phyloP scores from a whole-genome alignment of 805 yeast species.

The Candida saitoana region DNA sequence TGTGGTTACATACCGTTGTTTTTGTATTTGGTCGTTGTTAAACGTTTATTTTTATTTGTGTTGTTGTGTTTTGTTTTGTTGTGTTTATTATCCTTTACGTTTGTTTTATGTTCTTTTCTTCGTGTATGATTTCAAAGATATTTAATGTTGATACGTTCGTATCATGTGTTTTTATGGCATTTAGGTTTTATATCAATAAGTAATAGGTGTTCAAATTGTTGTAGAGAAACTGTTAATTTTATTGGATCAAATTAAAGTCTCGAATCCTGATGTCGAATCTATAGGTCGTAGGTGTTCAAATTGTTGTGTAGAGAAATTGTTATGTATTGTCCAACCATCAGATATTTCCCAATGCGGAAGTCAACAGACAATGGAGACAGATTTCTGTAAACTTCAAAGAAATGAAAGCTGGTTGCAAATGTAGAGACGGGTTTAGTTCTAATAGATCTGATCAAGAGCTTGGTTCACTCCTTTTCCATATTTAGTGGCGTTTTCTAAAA shows the following conservation, averaged over 20 bases:
- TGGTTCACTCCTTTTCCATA: too few relatives aligned
- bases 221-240: not conserved
- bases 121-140: not conserved
- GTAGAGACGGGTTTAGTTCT: too few relatives aligned
- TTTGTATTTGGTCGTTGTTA: conserved; percentile 2
- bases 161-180: not conserved
- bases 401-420: too few relatives aligned
- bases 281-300: not conserved
- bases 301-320: not conserved
- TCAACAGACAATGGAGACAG: too few relatives aligned
- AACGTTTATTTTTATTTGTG: conserved; percentile 6
- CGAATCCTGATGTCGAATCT: not conserved
- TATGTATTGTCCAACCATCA: too few relatives aligned
- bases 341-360: not conserved
- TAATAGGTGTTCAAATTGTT: not conserved
- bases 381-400: too few relatives aligned
- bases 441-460: too few relatives aligned
- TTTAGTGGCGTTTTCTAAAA: too few relatives aligned
- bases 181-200: not conserved
- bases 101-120: not conserved
- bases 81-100: too few relatives aligned
- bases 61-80: not conserved
- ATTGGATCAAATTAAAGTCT: not conserved
- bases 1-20: not conserved
- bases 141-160: too few relatives aligned